A percentile compares a stretch with the other conserved stretches of the same genome.
Evolutionary conservation across 306 rosid genomes (phyloP).

Genomic region (Phaseolus lunatus): DNA sequence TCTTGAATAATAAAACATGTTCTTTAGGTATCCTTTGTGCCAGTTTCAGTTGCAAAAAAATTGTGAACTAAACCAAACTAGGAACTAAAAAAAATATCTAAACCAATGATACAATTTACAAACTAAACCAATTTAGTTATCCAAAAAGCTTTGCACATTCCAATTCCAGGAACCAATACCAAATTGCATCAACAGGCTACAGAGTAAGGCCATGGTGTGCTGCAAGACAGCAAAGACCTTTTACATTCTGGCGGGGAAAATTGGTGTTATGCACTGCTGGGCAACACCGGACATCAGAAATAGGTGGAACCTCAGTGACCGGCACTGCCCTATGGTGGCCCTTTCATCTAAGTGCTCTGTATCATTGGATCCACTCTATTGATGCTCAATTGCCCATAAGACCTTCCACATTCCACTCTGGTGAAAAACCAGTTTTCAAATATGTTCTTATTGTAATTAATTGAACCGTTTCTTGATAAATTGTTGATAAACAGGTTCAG

Average conservation of each 20-base stretch:
- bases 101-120: no score
- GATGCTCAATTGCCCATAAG: not conserved
- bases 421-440: not conserved
- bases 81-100: no score
- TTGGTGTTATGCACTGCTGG: not conserved
- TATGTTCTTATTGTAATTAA: not conserved
- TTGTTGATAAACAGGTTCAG: not conserved
- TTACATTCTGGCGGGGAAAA: not conserved
- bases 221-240: no score
- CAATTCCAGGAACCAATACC: no score
- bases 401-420: not conserved
- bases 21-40: not conserved
- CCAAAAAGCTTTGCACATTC: no score
- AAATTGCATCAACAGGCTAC: no score
- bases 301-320: not conserved
- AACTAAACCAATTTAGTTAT: no score
- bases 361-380: not conserved
- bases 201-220: no score
- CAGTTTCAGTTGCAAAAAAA: slow-evolving; percentile 1
- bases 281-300: not conserved
- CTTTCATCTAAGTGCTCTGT: not conserved
- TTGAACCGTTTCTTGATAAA: not conserved
- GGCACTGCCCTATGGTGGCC: not conserved
- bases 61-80: no score
- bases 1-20: not conserved